Conservation (phyloP, 106 monocot genomes). For the Phalaenopsis aphrodite region DNA sequence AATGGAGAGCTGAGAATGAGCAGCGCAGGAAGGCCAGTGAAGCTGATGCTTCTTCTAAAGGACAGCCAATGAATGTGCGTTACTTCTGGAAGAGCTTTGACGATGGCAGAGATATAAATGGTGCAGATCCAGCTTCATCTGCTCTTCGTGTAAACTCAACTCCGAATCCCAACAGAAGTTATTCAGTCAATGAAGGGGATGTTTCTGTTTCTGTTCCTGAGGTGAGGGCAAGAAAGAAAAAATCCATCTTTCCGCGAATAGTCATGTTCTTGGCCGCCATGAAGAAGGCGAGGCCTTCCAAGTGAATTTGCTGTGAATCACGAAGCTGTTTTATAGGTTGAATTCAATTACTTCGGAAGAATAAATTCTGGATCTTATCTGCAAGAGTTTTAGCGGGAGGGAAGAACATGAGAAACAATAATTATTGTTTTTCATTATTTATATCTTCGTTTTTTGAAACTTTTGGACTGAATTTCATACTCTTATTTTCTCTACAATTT, state of each 20-base stretch:
- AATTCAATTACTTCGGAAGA: too few species aligned
- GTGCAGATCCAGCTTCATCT: too few species aligned
- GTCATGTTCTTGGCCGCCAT: constrained; percentile 42
- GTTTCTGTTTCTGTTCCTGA: constrained; percentile 6
- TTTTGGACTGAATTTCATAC: too few species aligned
- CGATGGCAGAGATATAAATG: background rate
- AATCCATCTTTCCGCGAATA: constrained; percentile 52
- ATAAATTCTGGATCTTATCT: too few species aligned
- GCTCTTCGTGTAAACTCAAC: constrained; percentile 10
- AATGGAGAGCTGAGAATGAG: constrained; percentile 42
- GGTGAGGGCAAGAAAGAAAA: constrained; percentile 42
- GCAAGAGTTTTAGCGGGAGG: too few species aligned
- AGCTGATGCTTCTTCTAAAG: constrained; percentile 9
- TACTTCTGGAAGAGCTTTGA: constrained; percentile 2
- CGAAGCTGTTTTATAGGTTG: too few species aligned
- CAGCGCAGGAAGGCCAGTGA: constrained; percentile 26
- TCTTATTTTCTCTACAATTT: too few species aligned
- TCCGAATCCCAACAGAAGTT: constrained; percentile 8
- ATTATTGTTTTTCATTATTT: too few species aligned
- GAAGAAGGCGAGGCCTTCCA: constrained; percentile 42
- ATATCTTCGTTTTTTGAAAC: too few species aligned
- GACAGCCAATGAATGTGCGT: background rate
- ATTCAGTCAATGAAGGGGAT: background rate
- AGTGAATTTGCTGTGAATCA: background rate
- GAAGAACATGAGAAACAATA: too few species aligned